Evolutionary conservation across 192 early-diverging fungal genomes (phyloP), one percentile per base, ranked within the genome.

Genomic region (Podila epigama): DNA sequence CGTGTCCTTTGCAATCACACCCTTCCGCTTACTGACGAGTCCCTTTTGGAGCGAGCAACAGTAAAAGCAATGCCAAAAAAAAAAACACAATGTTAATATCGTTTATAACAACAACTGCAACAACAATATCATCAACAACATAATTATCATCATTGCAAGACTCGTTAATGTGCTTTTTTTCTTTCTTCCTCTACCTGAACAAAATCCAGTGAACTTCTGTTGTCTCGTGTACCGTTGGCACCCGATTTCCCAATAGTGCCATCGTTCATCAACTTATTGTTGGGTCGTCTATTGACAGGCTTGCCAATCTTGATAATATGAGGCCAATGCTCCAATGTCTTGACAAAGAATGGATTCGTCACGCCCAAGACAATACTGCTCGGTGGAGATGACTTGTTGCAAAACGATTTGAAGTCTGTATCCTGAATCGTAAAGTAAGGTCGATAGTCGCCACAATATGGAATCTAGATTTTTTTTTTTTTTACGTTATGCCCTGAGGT

Each of bases 391-490:
- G 80, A 80, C 81, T 88, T 59, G 77, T 89, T 36, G 81, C 84
- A 73, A 32, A 93, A 87, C 32, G 83, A 80, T 55, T 92, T 90
- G 58, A 97, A 94, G 72, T 99, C 97, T 4, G 92, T 82, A 70
- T 97, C 96, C 75, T 97, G 95, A 61, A 99, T 94, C 4, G 97
- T 99, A 70, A 99, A 96, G 60, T 97, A 99, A 12, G 96, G 96
- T 20, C 97, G 89, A 69, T 91, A 96, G 80, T 99, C 96, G 36
- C 97, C 97, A 60, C 96, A 97, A 78, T 94, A 99, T 22, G 92
- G 90, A 58, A 97, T 94, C 86, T 92, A 83, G n/a, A n/a, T n/a
- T n/a, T n/a, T n/a, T n/a, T n/a, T n/a, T n/a, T n/a, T n/a, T n/a
- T n/a, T n/a, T n/a, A n/a, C n/a, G n/a, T n/a, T n/a, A n/a, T n/a